These are phyloP conservation scores for Saccharomyces pastorianus DNA, from an alignment of 1,139 yeast genomes.

Conservation along the genomic window DNA sequence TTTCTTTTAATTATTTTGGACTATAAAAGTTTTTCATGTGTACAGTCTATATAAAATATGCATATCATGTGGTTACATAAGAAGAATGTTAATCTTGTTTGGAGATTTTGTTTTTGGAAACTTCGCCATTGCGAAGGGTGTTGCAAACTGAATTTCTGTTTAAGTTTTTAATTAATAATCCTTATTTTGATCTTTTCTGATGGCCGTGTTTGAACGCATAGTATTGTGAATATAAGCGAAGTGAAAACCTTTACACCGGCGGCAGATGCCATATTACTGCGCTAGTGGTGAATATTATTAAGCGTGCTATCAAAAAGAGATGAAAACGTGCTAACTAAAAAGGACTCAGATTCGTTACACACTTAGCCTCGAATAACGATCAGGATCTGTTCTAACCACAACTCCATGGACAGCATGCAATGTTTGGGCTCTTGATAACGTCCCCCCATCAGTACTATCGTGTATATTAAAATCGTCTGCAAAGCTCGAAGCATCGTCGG, in stretches of 20 bases:
- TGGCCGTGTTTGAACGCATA: background rate
- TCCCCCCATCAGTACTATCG: background rate
- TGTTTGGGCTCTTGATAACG: background rate
- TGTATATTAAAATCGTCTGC: background rate
- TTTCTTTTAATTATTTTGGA: conserved; percentile 12
- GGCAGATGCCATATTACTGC: background rate
- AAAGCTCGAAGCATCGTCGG: background rate
- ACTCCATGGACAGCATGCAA: conserved; percentile 12
- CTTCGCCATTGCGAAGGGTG: background rate
- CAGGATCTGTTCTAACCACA: conserved; percentile 4
- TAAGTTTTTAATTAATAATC: background rate
- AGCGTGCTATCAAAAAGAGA: background rate
- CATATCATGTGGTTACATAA: background rate
- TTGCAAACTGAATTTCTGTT: background rate
- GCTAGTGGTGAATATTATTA: background rate
- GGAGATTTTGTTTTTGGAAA: background rate
- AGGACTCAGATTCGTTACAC: background rate
- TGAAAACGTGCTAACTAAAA: background rate
- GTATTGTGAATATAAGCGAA: background rate
- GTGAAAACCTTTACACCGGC: background rate
- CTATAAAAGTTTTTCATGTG: background rate
- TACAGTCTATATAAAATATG: background rate
- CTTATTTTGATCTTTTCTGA: background rate
- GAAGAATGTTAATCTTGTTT: background rate
- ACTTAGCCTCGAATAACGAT: background rate